Base-by-base conservation (phyloP, 495 filamentous ascomycete genomes). In the Penicillium silybi region DNA sequence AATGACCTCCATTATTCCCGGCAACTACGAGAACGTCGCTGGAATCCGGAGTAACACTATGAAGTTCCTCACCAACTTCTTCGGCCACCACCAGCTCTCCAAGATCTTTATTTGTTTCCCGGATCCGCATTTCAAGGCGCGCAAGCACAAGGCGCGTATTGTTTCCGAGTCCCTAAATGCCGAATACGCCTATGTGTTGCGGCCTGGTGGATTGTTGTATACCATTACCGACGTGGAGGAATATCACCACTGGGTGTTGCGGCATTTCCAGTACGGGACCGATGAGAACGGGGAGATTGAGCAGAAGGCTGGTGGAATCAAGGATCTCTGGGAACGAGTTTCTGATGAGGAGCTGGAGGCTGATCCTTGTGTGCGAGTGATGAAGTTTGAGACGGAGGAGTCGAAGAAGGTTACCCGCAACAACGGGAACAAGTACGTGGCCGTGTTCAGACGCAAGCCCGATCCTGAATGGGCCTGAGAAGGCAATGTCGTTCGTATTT, bases 21-120 rank as follows among this genome's bases (percentile, higher is more conserved):
- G 68, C 38, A 69, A 72, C 11, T 97, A 91, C 70, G 86, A 90
- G 59, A 97, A 98, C 69, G 85, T 92, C 53, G 78, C 84, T 41
- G 92, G 89, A 50, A 69, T 97, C 38, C 86, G 93, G 51, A 87
- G 87, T 54, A 98, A 98, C 74, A 89, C 88, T 13, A 98, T 98
- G 93, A 97, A 97, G 59, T 97, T 97, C 74, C 74, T 97, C 15
- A 92, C 93, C 37, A 96, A 97, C 66, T 95, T 96, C 78, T 97
- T 97, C 75, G 71, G 67, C 46, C 86, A 69, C 38, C 61, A 65
- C 22, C 87, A 95, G 64, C 82, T 98, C 25, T 79, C 78, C 48
- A 92, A 90, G 66, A 87, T 96, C 65, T 98, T 97, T 68, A 87
- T 98, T 63, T 97, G 93, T 74, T 98, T 98, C 71, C 93, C 93